Evolutionary conservation across 208 protist species (phyloP).

Genomic region (Leptomonas pyrrhocoris): DNA sequence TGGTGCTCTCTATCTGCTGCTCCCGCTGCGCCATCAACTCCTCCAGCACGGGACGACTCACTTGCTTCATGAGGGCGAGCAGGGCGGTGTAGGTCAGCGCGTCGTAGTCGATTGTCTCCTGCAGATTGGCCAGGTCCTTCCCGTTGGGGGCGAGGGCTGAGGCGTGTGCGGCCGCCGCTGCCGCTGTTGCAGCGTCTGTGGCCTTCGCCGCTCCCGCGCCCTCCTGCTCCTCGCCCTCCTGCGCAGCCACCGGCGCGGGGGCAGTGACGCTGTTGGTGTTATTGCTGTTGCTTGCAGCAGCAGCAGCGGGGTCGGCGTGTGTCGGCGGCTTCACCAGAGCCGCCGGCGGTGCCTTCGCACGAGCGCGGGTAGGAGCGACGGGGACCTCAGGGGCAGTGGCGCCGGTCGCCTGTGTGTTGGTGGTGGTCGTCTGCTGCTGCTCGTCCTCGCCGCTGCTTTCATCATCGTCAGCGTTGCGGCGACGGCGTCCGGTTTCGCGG

Average conservation of each 20-base stretch:
- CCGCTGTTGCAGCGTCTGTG: not conserved
- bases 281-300: not conserved
- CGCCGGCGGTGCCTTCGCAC: constrained; percentile 12
- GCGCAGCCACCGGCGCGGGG: constrained; percentile 1
- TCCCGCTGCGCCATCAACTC: constrained; percentile 61
- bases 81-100: constrained; percentile 62
- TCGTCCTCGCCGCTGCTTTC: constrained; percentile 35
- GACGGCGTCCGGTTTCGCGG: constrained; percentile 31
- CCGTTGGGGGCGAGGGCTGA: not conserved
- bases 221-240: constrained; percentile 14
- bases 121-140: constrained; percentile 31
- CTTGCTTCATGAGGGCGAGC: constrained; percentile 40
- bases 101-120: constrained; percentile 64
- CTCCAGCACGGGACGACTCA: constrained; percentile 51
- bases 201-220: constrained; percentile 2
- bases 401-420: not conserved
- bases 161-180: not conserved
- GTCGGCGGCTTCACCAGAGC: constrained; percentile 14
- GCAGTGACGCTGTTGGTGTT: too few relatives aligned
- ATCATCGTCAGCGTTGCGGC: constrained; percentile 29
- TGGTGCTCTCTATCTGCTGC: constrained; percentile 29
- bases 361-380: not conserved
- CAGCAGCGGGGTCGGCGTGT: constrained; percentile 27
- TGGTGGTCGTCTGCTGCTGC: constrained; percentile 10
- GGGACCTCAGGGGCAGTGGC: constrained; percentile 16